Conservation (phyloP, 192 early-diverging fungal species). For the Coemansia sp. region DNA sequence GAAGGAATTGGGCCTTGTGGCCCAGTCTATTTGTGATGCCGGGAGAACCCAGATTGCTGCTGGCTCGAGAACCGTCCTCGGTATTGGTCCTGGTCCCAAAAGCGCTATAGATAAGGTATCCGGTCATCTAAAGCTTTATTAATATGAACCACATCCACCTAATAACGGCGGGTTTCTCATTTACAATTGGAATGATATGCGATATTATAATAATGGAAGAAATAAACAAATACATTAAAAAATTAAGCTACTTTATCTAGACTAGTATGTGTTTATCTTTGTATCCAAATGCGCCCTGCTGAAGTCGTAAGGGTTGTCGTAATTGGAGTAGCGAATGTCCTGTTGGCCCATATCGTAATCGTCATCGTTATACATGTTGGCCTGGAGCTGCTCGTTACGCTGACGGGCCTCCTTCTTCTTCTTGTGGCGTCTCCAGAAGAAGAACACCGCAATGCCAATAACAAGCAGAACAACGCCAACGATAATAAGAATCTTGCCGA, state of each 20-base stretch:
- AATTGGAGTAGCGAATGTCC: background rate
- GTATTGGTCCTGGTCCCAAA: constrained; percentile 83
- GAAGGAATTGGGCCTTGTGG: constrained; percentile 24
- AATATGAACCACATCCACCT: background rate
- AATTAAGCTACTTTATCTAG: background rate
- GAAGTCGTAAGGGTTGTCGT: background rate
- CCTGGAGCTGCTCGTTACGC: constrained; percentile 15
- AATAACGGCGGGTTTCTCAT: background rate
- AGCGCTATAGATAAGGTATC: constrained; percentile 54
- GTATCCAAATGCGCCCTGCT: constrained; percentile 4
- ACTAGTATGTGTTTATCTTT: constrained; percentile 3
- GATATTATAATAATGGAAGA: background rate
- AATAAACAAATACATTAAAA: background rate
- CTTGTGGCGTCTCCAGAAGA: constrained; percentile 32
- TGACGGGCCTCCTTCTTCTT: constrained; percentile 18
- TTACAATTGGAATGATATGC: background rate
- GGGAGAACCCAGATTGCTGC: constrained; percentile 77
- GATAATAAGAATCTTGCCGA: constrained; percentile 31
- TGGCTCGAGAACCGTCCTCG: constrained; percentile 88
- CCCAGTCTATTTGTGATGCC: constrained; percentile 80
- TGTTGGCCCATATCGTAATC: constrained; percentile 9
- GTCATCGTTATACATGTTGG: constrained; percentile 23
- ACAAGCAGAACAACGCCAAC: constrained; percentile 25
- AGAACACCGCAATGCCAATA: constrained; percentile 20
- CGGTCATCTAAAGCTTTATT: constrained; percentile 61